These are phyloP conservation scores for Globisporangium emineosum DNA, from an alignment of 352 stramenopile species.

Conservation along the genomic window DNA sequence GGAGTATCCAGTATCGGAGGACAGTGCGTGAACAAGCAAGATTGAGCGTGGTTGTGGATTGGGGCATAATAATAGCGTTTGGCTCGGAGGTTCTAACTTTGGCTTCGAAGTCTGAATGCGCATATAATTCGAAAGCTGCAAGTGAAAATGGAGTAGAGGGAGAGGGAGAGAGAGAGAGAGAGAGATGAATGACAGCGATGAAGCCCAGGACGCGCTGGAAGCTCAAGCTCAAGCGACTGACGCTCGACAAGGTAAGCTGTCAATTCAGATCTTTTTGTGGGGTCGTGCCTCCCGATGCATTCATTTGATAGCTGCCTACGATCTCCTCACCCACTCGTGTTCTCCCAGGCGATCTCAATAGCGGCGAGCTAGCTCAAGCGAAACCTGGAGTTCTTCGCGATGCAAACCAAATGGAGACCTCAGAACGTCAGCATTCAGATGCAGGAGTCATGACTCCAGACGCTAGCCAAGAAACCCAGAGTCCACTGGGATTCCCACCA, in stretches of 20 bases:
- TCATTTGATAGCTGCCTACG: background rate
- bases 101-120: no score
- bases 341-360: background rate
- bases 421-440: background rate
- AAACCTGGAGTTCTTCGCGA: background rate
- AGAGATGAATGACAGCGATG: slow-evolving; percentile 7
- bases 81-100: no score
- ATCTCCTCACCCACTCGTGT: background rate
- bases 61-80: no score
- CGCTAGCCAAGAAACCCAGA: background rate
- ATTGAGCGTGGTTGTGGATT: no score
- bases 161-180: background rate
- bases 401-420: background rate
- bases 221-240: background rate
- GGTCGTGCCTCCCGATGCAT: background rate
- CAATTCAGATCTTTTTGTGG: background rate
- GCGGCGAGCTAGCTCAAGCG: background rate
- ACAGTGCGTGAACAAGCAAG: no score
- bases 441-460: background rate
- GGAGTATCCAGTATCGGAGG: no score
- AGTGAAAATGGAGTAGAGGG: background rate
- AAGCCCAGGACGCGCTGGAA: background rate
- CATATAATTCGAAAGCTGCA: background rate
- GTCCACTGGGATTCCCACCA: background rate
- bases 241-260: background rate